phyloP scores from a whole-genome alignment of 225 moss, liverwort and hornwort genomes.

The Marchantia polymorpha region DNA sequence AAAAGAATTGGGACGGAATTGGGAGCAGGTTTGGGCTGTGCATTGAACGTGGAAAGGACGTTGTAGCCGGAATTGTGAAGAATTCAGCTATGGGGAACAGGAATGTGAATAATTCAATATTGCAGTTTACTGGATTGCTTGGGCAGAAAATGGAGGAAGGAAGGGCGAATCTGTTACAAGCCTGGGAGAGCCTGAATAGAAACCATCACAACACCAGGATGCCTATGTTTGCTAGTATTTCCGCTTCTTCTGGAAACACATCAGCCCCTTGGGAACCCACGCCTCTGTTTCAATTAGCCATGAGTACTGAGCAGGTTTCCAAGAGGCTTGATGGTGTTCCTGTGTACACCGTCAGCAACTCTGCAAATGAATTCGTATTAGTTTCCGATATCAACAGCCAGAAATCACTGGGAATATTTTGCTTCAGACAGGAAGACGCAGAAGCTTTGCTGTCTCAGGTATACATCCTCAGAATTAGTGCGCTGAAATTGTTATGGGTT shows the following conservation, averaged over 20 bases:
- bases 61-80: constrained; percentile 9
- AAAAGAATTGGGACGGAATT: constrained; percentile 31
- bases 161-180: constrained; percentile 18
- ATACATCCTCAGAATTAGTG: not conserved
- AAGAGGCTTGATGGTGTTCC: constrained; percentile 91
- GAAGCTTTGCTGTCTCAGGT: constrained; percentile 94
- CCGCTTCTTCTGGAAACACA: not conserved
- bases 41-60: constrained; percentile 29
- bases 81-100: not conserved
- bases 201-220: constrained; percentile 7
- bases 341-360: constrained; percentile 98
- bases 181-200: constrained; percentile 12
- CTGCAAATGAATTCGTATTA: constrained; percentile 93
- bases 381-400: constrained; percentile 87
- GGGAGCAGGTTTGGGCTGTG: constrained; percentile 30
- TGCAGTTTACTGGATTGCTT: constrained; percentile 18
- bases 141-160: constrained; percentile 25
- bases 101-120: not conserved
- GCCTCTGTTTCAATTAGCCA: constrained; percentile 83
- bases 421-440: constrained; percentile 89
- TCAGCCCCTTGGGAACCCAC: constrained; percentile 35
- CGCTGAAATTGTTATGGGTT: not conserved
- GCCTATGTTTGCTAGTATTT: constrained; percentile 41
- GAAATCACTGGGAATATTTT: constrained; percentile 88
- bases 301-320: constrained; percentile 81